Percentiles rank a stretch among this genome's conserved stretches.
Evolutionary conservation across 169 alveolate species (phyloP).

Genomic region (Plasmodium yoelii): DNA sequence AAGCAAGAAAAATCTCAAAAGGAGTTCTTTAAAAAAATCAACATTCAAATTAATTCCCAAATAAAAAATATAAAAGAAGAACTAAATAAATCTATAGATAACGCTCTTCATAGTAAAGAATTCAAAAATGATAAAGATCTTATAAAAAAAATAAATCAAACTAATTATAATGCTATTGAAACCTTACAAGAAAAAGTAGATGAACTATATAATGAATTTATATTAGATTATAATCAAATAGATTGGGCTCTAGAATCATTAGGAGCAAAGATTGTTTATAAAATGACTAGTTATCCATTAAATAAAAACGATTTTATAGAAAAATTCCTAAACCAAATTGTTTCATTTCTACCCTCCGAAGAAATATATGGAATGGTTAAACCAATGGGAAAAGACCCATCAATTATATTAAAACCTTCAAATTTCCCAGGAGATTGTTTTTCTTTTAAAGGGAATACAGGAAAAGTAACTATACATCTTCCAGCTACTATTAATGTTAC

Average conservation of each 20-base stretch:
- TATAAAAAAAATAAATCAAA: neutral
- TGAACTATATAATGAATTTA: slow-evolving; percentile 70
- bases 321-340: slow-evolving; percentile 58
- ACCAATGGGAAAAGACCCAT: slow-evolving; percentile 76
- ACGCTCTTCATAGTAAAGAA: slow-evolving; percentile 38
- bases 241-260: slow-evolving; percentile 77
- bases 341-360: slow-evolving; percentile 71
- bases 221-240: slow-evolving; percentile 70
- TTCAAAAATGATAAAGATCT: slow-evolving; percentile 8
- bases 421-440: slow-evolving; percentile 76
- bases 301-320: slow-evolving; percentile 70
- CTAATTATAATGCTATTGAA: slow-evolving; percentile 25
- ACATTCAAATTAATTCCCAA: slow-evolving; percentile 58
- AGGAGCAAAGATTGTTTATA: slow-evolving; percentile 75
- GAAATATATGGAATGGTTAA: slow-evolving; percentile 76
- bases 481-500: slow-evolving; percentile 73
- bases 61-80: slow-evolving; percentile 67
- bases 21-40: slow-evolving; percentile 41
- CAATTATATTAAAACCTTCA: slow-evolving; percentile 63
- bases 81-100: slow-evolving; percentile 18
- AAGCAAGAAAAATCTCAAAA: slow-evolving; percentile 56
- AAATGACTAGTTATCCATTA: slow-evolving; percentile 76
- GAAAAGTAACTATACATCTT: slow-evolving; percentile 67
- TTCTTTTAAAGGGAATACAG: slow-evolving; percentile 67
- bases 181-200: slow-evolving; percentile 64